Evolutionary conservation across 192 early-diverging fungal species (phyloP).

Genomic region (Umbelopsis ramanniana): DNA sequence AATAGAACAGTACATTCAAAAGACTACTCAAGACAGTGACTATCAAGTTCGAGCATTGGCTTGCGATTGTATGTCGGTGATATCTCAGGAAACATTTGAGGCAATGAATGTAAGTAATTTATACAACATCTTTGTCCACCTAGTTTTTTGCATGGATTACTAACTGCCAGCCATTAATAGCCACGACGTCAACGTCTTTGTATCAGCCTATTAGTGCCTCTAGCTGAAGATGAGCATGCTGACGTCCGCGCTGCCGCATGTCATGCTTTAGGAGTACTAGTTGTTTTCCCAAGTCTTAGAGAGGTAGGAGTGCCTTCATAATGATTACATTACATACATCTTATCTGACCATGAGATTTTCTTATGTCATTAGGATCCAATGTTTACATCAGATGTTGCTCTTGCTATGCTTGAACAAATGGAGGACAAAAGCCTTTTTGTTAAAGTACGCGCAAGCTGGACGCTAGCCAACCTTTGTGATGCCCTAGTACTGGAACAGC

Average conservation of each 20-base stretch:
- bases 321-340: too few relatives aligned
- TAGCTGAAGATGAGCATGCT: conserved; percentile 56
- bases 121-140: neutral
- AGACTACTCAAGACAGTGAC: conserved; percentile 40
- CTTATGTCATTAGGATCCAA: conserved; percentile 49
- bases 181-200: conserved; percentile 39
- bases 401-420: conserved; percentile 51
- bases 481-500: conserved; percentile 49
- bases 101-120: conserved; percentile 42
- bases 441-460: conserved; percentile 75
- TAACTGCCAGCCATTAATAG: conserved; percentile 21
- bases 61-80: conserved; percentile 55
- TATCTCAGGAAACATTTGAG: conserved; percentile 46
- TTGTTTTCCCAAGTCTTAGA: conserved; percentile 56
- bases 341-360: neutral
- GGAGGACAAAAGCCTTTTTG: conserved; percentile 58
- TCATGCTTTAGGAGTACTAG: conserved; percentile 65
- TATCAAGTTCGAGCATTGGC: conserved; percentile 43
- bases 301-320: conserved; percentile 42
- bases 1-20: conserved; percentile 48
- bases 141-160: neutral
- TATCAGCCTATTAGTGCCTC: conserved; percentile 48
- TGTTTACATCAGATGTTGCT: conserved; percentile 61
- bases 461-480: conserved; percentile 78
- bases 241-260: conserved; percentile 66